Base-by-base conservation (phyloP, 116 monocot species). In the Phalaenopsis hybrid region DNA sequence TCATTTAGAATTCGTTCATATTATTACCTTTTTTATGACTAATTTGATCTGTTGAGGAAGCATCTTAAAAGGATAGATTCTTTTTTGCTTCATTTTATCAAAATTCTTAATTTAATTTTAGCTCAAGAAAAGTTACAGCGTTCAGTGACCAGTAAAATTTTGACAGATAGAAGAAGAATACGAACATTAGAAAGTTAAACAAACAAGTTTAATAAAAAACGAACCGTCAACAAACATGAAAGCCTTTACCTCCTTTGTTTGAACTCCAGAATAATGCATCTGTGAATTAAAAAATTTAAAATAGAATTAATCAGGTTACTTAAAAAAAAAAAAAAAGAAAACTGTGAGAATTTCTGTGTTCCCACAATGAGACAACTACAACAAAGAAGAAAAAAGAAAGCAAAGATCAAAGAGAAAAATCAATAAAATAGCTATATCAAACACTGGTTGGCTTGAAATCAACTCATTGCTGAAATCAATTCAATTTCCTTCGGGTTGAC, bases 221-320 rank as follows among this genome's bases (percentile, higher is more conserved):
- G 57, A 69, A 48, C 63, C 63, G 61, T 61, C n/a, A 17, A 78
- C 50, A 44, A 77, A 61, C 52, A 44, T 37, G 15, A 78, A 78
- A 28, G 59, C 5, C 20, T 20, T 83, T 85, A 95, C 93, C 93
- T 95, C 95, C 51, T 86, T 70, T 31, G 78, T 90, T 87, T 74
- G 84, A 63, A 95, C 84, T 72, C 85, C 90, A 58, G 58, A 25
- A 78, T 89, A 87, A 79, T 89, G 85, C 80, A 83, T 90, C 95
- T 95, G 95, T 55, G 84, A 80, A 44, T 51, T 20, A 41, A 45
- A n/a, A 4, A 79, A 34, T 58, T 63, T 8, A 61, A 45, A 21
- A 65, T 68, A 46, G 18, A 9, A 75, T 75, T 45, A 75, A 45
- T n/a, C 33, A 21, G 75, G 20, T 46, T 75, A 37, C 37, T 45